Evolutionary conservation across 78 protist genomes (phyloP).

Genomic region (Dictyostelium capitatum): DNA sequence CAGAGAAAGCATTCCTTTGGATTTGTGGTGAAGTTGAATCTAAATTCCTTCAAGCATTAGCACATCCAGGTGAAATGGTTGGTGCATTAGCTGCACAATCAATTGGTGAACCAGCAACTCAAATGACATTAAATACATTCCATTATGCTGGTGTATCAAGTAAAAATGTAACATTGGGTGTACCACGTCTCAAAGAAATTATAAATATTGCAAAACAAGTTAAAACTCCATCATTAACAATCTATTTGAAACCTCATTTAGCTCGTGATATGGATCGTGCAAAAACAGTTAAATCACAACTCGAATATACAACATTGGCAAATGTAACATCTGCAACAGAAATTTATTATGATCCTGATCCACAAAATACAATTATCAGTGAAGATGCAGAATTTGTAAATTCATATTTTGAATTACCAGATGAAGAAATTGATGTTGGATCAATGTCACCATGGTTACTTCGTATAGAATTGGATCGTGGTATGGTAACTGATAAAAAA

Average conservation of each 20-base stretch:
- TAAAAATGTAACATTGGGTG: conserved; percentile 99
- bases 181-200: conserved; percentile 98
- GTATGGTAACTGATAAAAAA: conserved; percentile 84
- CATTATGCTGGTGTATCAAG: conserved; percentile 99
- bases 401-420: conserved; percentile 77
- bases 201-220: conserved; percentile 96
- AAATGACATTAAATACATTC: conserved; percentile 99
- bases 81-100: conserved; percentile 99
- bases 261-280: conserved; percentile 71
- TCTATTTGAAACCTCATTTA: conserved; percentile 82
- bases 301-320: conserved; percentile 94
- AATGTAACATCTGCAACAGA: conserved; percentile 87
- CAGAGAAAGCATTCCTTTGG: conserved; percentile 95
- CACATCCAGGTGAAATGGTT: conserved; percentile 96
- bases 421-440: conserved; percentile 48
- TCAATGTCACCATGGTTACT: conserved; percentile 89
- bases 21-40: conserved; percentile 95
- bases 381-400: conserved; percentile 92
- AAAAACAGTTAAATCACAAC: conserved; percentile 73
- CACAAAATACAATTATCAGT: conserved; percentile 80
- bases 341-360: conserved; percentile 98
- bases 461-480: conserved; percentile 93
- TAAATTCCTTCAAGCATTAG: conserved; percentile 88
- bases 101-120: conserved; percentile 99
- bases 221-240: conserved; percentile 95